Conservation (phyloP, 2,329 filamentous ascomycete species). For the Rutstroemia sp. region DNA sequence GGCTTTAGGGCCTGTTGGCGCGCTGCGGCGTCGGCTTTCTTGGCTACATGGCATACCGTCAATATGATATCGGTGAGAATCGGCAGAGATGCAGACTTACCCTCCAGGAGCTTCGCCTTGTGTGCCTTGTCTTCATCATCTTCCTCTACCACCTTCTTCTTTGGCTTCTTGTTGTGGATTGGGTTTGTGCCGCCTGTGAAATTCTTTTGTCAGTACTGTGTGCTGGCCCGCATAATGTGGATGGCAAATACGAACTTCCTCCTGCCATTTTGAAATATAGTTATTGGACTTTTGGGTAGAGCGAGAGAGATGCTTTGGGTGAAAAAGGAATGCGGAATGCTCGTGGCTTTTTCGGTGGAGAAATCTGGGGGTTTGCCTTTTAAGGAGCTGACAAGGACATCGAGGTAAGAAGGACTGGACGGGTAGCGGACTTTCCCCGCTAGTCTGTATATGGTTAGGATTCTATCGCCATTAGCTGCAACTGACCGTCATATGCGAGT, state of each 20-base stretch:
- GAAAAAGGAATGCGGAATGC: not conserved
- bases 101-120: constrained; percentile 40
- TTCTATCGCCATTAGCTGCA: not conserved
- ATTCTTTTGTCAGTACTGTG: not conserved
- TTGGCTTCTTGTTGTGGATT: constrained; percentile 70
- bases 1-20: too few species aligned
- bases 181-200: constrained; percentile 3
- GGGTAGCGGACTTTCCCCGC: not conserved
- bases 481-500: constrained; percentile 4
- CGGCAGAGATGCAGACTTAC: too few species aligned
- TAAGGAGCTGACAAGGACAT: constrained; percentile 1
- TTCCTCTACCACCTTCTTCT: constrained; percentile 63
- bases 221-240: not conserved
- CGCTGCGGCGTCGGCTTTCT: too few species aligned
- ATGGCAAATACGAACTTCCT: too few species aligned
- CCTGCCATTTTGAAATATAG: too few species aligned
- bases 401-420: too few species aligned
- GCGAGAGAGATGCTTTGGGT: not conserved
- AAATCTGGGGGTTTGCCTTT: not conserved
- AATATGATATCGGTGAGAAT: too few species aligned
- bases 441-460: not conserved
- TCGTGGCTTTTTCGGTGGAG: not conserved
- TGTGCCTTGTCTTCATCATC: constrained; percentile 88
- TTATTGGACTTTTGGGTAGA: too few species aligned
- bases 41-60: too few species aligned